phyloP scores from a whole-genome alignment of 2,329 filamentous ascomycete species.

The Fusarium tricinctum region DNA sequence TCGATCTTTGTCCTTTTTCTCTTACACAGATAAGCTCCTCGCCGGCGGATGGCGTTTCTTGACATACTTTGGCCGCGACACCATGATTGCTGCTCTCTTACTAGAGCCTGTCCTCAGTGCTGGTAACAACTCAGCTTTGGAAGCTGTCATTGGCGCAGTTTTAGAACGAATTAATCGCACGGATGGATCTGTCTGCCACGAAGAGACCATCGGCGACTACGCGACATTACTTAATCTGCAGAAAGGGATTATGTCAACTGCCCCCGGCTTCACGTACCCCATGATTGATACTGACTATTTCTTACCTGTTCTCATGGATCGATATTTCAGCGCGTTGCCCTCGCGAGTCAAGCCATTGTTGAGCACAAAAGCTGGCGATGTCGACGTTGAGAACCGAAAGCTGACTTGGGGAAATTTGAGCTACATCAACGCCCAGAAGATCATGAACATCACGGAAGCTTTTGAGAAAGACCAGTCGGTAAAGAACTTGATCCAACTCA shows the following conservation, averaged over 20 bases:
- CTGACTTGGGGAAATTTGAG: conserved; percentile 68
- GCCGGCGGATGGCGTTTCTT: conserved; percentile 76
- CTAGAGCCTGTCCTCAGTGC: conserved; percentile 70
- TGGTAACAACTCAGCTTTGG: conserved; percentile 67
- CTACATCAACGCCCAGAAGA: conserved; percentile 67
- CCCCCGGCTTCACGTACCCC: conserved; percentile 69
- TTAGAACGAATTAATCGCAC: conserved; percentile 71
- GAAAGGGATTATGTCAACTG: conserved; percentile 65
- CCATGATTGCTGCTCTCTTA: conserved; percentile 71
- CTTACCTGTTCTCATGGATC: conserved; percentile 69
- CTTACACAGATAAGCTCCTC: conserved; percentile 72
- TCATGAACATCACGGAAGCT: conserved; percentile 67
- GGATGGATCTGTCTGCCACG: conserved; percentile 73
- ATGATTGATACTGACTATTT: conserved; percentile 76
- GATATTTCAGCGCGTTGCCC: conserved; percentile 67
- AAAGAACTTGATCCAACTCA: conserved; percentile 71
- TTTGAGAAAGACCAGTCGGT: conserved; percentile 67
- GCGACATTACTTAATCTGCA: conserved; percentile 71
- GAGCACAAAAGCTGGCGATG: conserved; percentile 60
- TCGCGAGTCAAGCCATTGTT: conserved; percentile 56
- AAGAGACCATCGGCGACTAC: conserved; percentile 76
- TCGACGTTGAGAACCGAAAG: conserved; percentile 63
- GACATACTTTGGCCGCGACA: conserved; percentile 77
- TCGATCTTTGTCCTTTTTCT: conserved; percentile 68
- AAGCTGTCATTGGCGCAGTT: conserved; percentile 72